phyloP scores from a whole-genome alignment of 208 protist genomes.

The Trypanosoma conorhini region DNA sequence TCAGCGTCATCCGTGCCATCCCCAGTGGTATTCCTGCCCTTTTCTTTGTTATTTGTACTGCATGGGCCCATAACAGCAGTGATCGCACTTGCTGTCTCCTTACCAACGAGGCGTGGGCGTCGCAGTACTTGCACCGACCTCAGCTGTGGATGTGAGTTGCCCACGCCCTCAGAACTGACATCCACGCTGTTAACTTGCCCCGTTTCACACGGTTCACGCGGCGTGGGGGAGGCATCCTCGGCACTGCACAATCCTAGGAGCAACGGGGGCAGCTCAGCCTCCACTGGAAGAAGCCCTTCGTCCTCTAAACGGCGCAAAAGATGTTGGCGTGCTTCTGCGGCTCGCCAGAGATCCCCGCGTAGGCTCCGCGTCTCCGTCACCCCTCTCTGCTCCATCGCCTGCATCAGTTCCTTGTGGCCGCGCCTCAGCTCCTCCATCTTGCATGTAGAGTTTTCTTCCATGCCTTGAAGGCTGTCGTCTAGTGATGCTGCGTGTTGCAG shows the following conservation, averaged over 20 bases:
- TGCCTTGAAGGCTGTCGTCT: slow-evolving; percentile 2
- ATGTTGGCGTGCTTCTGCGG: background rate
- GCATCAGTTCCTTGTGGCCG: background rate
- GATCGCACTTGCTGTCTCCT: background rate
- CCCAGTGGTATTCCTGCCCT: background rate
- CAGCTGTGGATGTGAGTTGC: background rate
- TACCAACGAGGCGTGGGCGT: slow-evolving; percentile 1
- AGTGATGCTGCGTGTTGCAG: background rate
- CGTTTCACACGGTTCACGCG: background rate
- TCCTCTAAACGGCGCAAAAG: background rate
- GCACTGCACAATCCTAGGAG: background rate
- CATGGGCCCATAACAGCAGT: background rate
- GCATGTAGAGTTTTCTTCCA: slow-evolving; percentile 6
- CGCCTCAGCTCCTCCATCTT: background rate
- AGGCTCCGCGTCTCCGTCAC: slow-evolving; percentile 5
- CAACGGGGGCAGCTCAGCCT: background rate
- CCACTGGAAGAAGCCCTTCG: background rate
- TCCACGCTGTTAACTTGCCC: background rate
- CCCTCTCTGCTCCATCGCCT: background rate
- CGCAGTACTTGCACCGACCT: slow-evolving; percentile 1
- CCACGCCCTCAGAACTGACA: background rate
- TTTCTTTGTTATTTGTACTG: too few species aligned
- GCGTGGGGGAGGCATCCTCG: background rate
- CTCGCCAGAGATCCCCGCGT: slow-evolving; percentile 2
- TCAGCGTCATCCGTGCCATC: background rate